Base-by-base conservation (phyloP, 768 basidiomycete genomes). In the Mycena rosella region DNA sequence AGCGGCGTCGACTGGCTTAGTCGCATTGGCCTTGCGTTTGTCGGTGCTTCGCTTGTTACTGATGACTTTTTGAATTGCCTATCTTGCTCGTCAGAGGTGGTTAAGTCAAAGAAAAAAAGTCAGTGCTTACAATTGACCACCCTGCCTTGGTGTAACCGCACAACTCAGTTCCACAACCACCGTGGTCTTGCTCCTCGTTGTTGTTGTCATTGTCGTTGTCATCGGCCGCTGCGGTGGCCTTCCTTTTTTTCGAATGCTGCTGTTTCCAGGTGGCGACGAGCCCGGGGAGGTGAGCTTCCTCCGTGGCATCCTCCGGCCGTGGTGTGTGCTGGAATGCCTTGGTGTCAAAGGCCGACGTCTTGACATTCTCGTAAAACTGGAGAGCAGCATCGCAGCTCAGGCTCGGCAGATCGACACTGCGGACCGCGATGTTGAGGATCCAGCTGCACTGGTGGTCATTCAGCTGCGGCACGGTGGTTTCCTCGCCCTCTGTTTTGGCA, bases 301-400 rank as follows among this genome's bases (percentile, higher is more conserved):
- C 51, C 13, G 27, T 24, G 5, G 2, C 20, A 47, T 66, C 65
- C 20, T 26, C 26, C 2, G 34, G 10, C 57, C 34, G 48, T 15
- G 38, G 27, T 2, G 4, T 45, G 57, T 65, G 65, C 56, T 66
- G 48, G 26, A 66, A 66, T 30, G 65, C 65, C 36, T 66, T 66
- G 17, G 57, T 40, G 0, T 36, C 20, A 34, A 66, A 60, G 6
- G 65, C 65, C 22, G 52, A 57, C 30, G 2, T 22, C 58, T 66
- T 66, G 20, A 66, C 32, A 5, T 44, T 7, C 27, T 56, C 40
- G 51, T 54, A 60, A 10, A 54, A 18, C 15, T 30, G n/a, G 1
- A n/a, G 5, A 15, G 30, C 27, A 18, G 48, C 42, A 10, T 42
- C 27, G 7, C 11, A 14, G 2, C 14, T 36, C 20, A 59, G n/a